These are phyloP conservation scores for Prunus campanulata DNA, from an alignment of 306 rosid species.

Conservation along the genomic window DNA sequence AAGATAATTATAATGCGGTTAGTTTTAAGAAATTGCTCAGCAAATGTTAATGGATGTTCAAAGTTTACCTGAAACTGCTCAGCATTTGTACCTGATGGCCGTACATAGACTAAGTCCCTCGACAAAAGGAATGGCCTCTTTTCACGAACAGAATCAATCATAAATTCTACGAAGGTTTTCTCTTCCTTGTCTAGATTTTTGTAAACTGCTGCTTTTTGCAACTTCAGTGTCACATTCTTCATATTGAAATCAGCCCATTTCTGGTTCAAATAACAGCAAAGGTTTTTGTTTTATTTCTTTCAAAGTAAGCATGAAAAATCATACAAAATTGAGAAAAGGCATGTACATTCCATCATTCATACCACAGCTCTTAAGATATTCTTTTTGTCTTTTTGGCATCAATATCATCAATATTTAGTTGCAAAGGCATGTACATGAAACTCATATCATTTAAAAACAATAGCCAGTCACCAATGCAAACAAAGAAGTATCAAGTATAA, in stretches of 20 bases:
- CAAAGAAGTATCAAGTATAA: too few relatives aligned
- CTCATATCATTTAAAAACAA: too few relatives aligned
- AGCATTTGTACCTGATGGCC: background rate
- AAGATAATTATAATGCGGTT: background rate
- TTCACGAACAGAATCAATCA: conserved; percentile 17
- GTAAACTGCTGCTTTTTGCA: background rate
- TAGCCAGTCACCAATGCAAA: too few relatives aligned
- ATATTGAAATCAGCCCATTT: conserved; percentile 12
- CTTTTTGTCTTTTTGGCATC: too few relatives aligned
- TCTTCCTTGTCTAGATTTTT: background rate
- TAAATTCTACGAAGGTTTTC: conserved; percentile 20
- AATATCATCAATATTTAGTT: too few relatives aligned
- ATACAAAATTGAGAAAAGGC: background rate
- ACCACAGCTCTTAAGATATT: too few relatives aligned
- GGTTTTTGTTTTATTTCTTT: background rate
- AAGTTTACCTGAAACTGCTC: conserved; percentile 19
- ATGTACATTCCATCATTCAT: background rate
- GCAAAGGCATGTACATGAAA: too few relatives aligned
- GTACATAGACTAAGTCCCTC: conserved; percentile 29
- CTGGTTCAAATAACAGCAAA: background rate
- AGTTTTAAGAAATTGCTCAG: background rate
- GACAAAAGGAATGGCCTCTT: conserved; percentile 28
- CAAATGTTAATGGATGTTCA: background rate
- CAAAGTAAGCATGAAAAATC: background rate
- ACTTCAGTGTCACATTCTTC: conserved; percentile 2